Evolutionary conservation across 1,139 yeast genomes (phyloP), one percentile per base, ranked within the genome.

Genomic region (Diutina rugosa): DNA sequence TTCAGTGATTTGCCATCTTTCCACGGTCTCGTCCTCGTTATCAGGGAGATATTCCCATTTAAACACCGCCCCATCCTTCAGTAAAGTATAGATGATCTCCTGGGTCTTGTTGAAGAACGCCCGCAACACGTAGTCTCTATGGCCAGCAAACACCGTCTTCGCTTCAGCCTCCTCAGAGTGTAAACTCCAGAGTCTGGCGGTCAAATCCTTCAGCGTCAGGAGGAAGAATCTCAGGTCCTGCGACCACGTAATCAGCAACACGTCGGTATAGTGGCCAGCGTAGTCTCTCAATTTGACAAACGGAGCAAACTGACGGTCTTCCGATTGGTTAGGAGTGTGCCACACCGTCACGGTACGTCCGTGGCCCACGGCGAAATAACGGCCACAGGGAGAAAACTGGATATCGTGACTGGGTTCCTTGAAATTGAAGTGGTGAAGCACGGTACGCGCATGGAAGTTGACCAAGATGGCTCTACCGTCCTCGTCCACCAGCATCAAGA

Each of bases 381-480:
- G 78, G 1, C 99, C 98, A 70, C 90, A 90, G 1, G 97, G 96
- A 58, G 97, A 84, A 69, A 93, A 93, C 64, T 85, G 81, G 52
- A 93, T 70, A 62, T 86, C 95, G 51, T 73, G 69, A 16, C 93
- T 96, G 55, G 70, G 73, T 41, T 87, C 95, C 66, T 87, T 89
- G 73, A 95, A 93, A 68, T 90, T 95, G 77, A 93, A 90, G 70
- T 93, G 96, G 69, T 93, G 97, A 59, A 93, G 74, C n/a, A 91
- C 98, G 0, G 90, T 86, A 61, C 96, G 79, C 46, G 96, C 80
- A 48, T 79, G 78, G 67, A 85, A 90, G 67, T 95, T 93, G 45
- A 89, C 96, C 59, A 93, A 76, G 55, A 93, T 90, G 28, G 96
- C 98, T 63, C 97, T 78, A 0, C 99, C 99, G 64, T 90, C 96